Base-by-base conservation (phyloP, 495 filamentous ascomycete species). In the Aspergillus affinis region DNA sequence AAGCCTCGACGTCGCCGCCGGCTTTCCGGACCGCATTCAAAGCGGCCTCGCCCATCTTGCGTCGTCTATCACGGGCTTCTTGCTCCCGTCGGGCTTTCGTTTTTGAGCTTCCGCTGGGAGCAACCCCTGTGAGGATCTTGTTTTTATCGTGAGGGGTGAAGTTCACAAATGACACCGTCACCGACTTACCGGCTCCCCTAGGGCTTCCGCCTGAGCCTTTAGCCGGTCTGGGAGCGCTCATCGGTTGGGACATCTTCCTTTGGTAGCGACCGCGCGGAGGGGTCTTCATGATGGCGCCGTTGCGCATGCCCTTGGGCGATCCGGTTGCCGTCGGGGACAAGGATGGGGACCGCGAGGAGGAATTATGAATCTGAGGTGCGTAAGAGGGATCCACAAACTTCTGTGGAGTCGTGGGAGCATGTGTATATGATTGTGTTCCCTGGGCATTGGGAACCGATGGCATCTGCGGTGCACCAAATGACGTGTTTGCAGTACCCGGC, bases 81-180 rank as follows among this genome's bases (percentile, higher is more conserved):
- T 88, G 85, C 76, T 97, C 94, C 59, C 94, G 77, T 47, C 93
- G 76, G 50, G 91, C 92, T 69, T 97, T 97, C 27, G 94, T 98
- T 81, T 98, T 97, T 53, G 85, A 89, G 64, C 86, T 90, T 41
- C 94, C 94, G 53, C 86, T 90, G 15, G 94, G 94, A 54, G 94
- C 94, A 10, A 98, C 94, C 6, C 93, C 93, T 17, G 84, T 91
- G 69, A 98, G 82, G 20, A 98, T 90, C 69, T 87, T 86, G 41
- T 81, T 78, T 69, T 85, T 88, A 72, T 98, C 95, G 15, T 80
- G 68, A 0, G 92, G 85, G n/a, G 92, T 97, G 75, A 88, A 96
- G 71, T 98, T 98, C 57, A 96, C 90, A 66, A 98, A 98, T 2
- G 85, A 86, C 46, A 88, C 84, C 10, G 70, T 75, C 27, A 77